These are phyloP conservation scores for Xylaria intraflava DNA, from an alignment of 495 filamentous ascomycete species.

Conservation along the genomic window DNA sequence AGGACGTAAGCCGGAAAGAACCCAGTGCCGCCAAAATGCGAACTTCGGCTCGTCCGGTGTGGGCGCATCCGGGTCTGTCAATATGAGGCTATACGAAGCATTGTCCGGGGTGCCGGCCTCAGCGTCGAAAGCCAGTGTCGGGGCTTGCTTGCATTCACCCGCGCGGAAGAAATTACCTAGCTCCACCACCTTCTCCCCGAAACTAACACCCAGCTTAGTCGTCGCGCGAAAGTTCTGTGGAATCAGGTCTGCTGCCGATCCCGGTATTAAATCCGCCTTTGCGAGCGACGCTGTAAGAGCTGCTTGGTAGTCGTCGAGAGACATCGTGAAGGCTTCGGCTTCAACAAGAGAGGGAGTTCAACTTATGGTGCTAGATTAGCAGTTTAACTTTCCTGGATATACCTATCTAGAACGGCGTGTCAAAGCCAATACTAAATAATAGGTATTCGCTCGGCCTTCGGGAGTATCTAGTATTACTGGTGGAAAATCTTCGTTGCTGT, in stretches of 20 bases:
- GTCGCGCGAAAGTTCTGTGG: slow-evolving; percentile 19
- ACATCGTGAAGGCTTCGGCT: not conserved
- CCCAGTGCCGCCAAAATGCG: slow-evolving; percentile 26
- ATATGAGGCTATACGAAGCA: slow-evolving; percentile 16
- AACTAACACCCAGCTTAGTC: slow-evolving; percentile 14
- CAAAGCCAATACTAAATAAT: too few species aligned
- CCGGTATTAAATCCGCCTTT: slow-evolving; percentile 16
- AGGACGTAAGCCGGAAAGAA: slow-evolving; percentile 17
- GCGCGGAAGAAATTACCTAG: slow-evolving; percentile 22
- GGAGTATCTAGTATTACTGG: slow-evolving; percentile 3
- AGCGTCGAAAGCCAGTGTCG: slow-evolving; percentile 15
- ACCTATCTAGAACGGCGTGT: too few species aligned
- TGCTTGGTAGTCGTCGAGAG: slow-evolving; percentile 3
- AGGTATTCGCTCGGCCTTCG: too few species aligned
- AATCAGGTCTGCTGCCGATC: slow-evolving; percentile 16
- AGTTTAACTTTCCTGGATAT: too few species aligned
- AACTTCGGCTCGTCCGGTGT: slow-evolving; percentile 27
- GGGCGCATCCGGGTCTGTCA: slow-evolving; percentile 24
- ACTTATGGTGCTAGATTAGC: not conserved
- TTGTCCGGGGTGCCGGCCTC: not conserved
- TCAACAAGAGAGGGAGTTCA: not conserved
- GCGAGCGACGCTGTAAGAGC: slow-evolving; percentile 15
- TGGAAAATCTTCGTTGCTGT: slow-evolving; percentile 3
- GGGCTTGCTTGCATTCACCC: slow-evolving; percentile 15
- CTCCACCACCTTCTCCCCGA: slow-evolving; percentile 11